Conservation (phyloP, 2,329 filamentous ascomycete genomes). For the Monosporascus cannonballus region DNA sequence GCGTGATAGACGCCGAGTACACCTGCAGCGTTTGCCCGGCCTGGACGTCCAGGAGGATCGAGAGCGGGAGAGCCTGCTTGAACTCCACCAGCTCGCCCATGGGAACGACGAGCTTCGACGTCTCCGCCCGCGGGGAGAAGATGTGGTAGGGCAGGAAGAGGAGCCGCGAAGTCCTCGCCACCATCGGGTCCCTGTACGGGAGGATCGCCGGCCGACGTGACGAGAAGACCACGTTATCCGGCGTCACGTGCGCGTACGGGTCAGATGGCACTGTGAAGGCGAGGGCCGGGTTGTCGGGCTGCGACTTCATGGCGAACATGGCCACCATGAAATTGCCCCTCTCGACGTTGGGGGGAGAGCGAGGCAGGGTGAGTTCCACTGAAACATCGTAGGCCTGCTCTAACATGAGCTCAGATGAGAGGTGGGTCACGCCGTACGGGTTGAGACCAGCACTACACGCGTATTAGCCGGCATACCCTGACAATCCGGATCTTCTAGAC, state of each 20-base stretch:
- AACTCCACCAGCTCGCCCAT: slow-evolving; percentile 75
- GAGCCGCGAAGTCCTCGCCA: slow-evolving; percentile 55
- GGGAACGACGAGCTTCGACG: slow-evolving; percentile 54
- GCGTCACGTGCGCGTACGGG: slow-evolving; percentile 30
- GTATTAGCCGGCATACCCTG: slow-evolving; percentile 1
- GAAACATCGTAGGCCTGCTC: slow-evolving; percentile 81
- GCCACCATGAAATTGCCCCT: slow-evolving; percentile 95
- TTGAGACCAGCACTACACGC: slow-evolving; percentile 38
- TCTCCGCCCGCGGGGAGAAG: slow-evolving; percentile 58
- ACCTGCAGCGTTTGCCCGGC: slow-evolving; percentile 67
- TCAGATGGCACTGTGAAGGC: slow-evolving; percentile 16
- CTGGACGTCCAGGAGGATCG: slow-evolving; percentile 59
- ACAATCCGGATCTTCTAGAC: background rate
- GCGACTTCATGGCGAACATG: slow-evolving; percentile 57
- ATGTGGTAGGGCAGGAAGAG: slow-evolving; percentile 64
- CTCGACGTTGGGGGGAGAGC: slow-evolving; percentile 67
- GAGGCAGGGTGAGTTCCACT: slow-evolving; percentile 69
- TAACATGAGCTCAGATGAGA: slow-evolving; percentile 52
- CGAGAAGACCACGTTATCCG: slow-evolving; percentile 45
- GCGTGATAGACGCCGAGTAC: slow-evolving; percentile 61
- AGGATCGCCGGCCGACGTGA: slow-evolving; percentile 72
- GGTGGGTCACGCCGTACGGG: slow-evolving; percentile 45
- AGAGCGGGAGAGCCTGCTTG: slow-evolving; percentile 35
- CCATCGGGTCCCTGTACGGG: slow-evolving; percentile 68
- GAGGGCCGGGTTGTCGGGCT: slow-evolving; percentile 27